Evolutionary conservation across 1,284 basidiomycete genomes (phyloP).

Genomic region (Ustilago shanxiensis): DNA sequence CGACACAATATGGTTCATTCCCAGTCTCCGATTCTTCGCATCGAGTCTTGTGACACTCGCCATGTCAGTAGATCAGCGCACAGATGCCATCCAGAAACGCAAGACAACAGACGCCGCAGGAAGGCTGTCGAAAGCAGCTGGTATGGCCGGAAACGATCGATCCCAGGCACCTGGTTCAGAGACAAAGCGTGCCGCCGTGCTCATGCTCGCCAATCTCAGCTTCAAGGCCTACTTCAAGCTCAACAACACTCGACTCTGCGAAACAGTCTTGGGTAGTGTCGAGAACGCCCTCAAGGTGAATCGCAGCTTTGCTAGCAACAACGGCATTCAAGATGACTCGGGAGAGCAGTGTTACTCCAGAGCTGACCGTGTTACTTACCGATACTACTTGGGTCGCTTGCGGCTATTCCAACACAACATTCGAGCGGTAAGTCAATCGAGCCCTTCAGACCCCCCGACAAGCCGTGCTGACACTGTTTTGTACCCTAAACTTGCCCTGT

Average conservation of each 20-base stretch:
- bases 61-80: slow-evolving; percentile 47
- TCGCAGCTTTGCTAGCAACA: slow-evolving; percentile 31
- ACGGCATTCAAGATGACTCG: slow-evolving; percentile 31
- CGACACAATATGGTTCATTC: slow-evolving; percentile 68
- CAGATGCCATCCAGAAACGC: slow-evolving; percentile 37
- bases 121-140: slow-evolving; percentile 64
- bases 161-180: slow-evolving; percentile 50
- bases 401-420: slow-evolving; percentile 71
- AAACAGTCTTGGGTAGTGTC: slow-evolving; percentile 71
- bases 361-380: slow-evolving; percentile 70
- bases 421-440: slow-evolving; percentile 54
- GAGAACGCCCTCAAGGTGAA: slow-evolving; percentile 69
- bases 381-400: slow-evolving; percentile 71
- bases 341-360: slow-evolving; percentile 68
- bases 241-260: slow-evolving; percentile 71
- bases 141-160: slow-evolving; percentile 67
- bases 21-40: slow-evolving; percentile 52
- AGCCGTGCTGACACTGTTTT: neutral
- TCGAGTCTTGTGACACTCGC: slow-evolving; percentile 43
- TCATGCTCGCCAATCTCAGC: slow-evolving; percentile 67
- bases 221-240: slow-evolving; percentile 69
- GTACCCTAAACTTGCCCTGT: neutral
- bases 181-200: slow-evolving; percentile 64
- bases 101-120: slow-evolving; percentile 68
- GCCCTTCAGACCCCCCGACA: neutral